phyloP scores from a whole-genome alignment of 2,329 filamentous ascomycete genomes.

The Fusarium proliferatum region DNA sequence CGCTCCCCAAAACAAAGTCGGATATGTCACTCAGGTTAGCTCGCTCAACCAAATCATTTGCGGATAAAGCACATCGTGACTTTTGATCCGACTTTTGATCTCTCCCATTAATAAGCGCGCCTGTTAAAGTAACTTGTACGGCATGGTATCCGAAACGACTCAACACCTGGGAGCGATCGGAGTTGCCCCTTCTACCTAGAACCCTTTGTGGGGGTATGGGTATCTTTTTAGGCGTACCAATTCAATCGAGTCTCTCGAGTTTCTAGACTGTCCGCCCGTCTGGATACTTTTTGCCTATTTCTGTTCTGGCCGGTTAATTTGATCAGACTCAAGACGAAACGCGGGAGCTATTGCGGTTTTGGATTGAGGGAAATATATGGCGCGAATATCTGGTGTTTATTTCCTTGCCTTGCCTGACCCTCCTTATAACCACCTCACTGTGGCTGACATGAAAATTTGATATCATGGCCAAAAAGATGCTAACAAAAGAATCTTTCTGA shows the following conservation, averaged over 20 bases:
- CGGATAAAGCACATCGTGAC: conserved; percentile 1
- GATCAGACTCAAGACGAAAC: conserved; percentile 11
- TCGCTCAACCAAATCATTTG: conserved; percentile 34
- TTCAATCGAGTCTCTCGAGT: conserved; percentile 23
- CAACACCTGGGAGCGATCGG: conserved; percentile 26
- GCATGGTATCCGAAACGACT: conserved; percentile 32
- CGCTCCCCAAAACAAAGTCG: conserved; percentile 10
- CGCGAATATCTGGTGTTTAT: conserved; percentile 9
- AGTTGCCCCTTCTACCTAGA: conserved; percentile 30
- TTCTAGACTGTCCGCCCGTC: background rate
- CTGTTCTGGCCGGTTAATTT: conserved; percentile 31
- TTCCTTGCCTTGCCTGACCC: background rate
- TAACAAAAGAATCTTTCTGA: conserved; percentile 1
- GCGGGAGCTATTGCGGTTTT: conserved; percentile 18
- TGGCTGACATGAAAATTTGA: conserved; percentile 9
- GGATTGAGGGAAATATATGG: conserved; percentile 33
- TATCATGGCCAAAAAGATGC: conserved; percentile 8
- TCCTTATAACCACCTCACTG: background rate
- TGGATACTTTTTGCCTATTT: conserved; percentile 32
- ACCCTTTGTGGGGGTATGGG: conserved; percentile 28
- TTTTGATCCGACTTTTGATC: background rate
- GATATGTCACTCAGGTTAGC: conserved; percentile 10
- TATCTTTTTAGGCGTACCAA: conserved; percentile 26
- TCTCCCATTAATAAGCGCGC: conserved; percentile 19
- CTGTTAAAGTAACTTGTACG: conserved; percentile 14